Percentiles rank a stretch among this genome's conserved stretches.
Conservation (phyloP, 441 rosid species). For the Corymbia calophylla region DNA sequence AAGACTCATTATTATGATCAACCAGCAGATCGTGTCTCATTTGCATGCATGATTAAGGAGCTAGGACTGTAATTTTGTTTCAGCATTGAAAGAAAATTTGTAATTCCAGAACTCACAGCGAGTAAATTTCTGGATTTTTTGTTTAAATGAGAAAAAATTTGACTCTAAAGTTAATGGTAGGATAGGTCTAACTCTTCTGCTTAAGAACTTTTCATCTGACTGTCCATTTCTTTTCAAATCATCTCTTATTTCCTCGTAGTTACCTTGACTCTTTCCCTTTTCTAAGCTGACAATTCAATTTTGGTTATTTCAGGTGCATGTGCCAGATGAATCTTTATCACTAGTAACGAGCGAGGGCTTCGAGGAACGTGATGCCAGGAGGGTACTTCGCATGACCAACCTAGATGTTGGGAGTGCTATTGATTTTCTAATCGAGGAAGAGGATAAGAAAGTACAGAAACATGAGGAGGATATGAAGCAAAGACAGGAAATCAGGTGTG, state of each 20-base stretch:
- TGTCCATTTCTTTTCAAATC: not conserved
- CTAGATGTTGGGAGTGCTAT: constrained; percentile 66
- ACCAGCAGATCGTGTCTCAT: not conserved
- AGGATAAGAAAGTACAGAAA: constrained; percentile 43
- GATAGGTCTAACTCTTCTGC: not conserved
- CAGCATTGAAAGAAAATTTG: not conserved
- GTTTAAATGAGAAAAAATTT: not conserved
- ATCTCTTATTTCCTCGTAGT: not conserved
- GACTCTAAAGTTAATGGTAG: not conserved
- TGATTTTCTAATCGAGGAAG: constrained; percentile 74
- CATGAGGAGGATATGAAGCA: constrained; percentile 39
- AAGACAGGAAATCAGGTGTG: constrained; percentile 48
- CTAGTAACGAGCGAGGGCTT: constrained; percentile 80
- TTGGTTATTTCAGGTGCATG: constrained; percentile 52
- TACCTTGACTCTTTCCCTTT: not conserved
- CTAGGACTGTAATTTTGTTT: not conserved
- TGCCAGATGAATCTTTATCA: constrained; percentile 66
- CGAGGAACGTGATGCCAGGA: constrained; percentile 54
- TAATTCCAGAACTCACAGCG: not conserved
- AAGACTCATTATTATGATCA: not conserved
- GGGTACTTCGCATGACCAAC: constrained; percentile 71
- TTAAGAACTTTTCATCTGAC: not conserved
- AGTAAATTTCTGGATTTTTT: not conserved
- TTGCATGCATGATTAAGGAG: not conserved
- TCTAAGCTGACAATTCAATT: not conserved